Evolutionary conservation across 2,329 filamentous ascomycete genomes (phyloP), one percentile per base, ranked within the genome.

Genomic region (Fonsecaea erecta): DNA sequence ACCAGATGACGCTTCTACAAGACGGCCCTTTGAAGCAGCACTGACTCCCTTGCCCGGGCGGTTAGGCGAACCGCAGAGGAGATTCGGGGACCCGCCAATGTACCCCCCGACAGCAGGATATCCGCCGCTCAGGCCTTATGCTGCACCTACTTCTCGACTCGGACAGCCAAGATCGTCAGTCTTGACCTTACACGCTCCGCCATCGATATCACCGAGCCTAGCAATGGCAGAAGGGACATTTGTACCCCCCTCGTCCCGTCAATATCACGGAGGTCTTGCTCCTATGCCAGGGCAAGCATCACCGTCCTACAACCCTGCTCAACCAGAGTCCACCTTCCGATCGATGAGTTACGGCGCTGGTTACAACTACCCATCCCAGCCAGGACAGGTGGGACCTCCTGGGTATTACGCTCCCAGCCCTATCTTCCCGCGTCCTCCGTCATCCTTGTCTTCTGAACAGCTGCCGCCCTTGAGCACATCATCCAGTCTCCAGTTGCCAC

Each of bases 401-500:
- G 21, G 51, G 11, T 40, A 30, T 48, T 59, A 46, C 60, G 60
- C 21, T 30, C 56, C 64, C 2, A 70, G 68, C 43, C 68, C 68
- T 21, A 68, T 70, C 52, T 70, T 70, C 48, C 63, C 68, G 34
- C 64, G 61, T 9, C 58, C 52, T 14, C 28, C 57, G 32, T 30
- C 52, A 24, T 24, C 62, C 32, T 48, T 56, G 28, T 37, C 59
- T 3, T 30, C 48, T 28, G 68, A 66, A 35, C 30, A 64, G n/a
- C 24, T 68, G 7, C 43, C 65, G 9, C 63, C 68, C 4, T 35
- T 65, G 16, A 59, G 55, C 16, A 55, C 60, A 9, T 37, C 59
- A 32, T 35, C 63, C 18, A 55, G 56, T 32, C 59, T 73, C 37
- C 71, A 73, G 48, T 58, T 73, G n/a, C 71, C 71, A 24, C 71